Conservation (phyloP, 805 yeast species). For the Wickerhamomyces ciferrii region DNA sequence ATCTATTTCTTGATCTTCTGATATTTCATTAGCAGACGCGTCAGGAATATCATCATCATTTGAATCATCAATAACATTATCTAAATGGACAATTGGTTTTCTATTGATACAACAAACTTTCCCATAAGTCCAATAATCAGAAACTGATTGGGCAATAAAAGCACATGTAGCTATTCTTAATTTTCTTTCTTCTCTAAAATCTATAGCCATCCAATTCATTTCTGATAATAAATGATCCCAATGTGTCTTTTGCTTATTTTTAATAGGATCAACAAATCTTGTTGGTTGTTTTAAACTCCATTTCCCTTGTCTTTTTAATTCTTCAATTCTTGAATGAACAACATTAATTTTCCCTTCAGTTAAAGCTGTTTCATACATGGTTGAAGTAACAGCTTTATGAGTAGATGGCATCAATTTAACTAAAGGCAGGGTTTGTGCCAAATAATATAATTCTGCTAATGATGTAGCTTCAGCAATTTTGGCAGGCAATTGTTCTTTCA, state of each 20-base stretch:
- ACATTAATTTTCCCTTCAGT: constrained; percentile 91
- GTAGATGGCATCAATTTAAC: constrained; percentile 77
- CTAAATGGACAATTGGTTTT: constrained; percentile 34
- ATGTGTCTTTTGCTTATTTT: constrained; percentile 41
- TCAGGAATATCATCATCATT: constrained; percentile 8
- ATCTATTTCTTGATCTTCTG: constrained; percentile 8
- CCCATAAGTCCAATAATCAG: constrained; percentile 77
- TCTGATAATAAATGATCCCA: constrained; percentile 76
- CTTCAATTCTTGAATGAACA: constrained; percentile 86
- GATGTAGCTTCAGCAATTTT: constrained; percentile 56
- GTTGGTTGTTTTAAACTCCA: constrained; percentile 91
- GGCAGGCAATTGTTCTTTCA: constrained; percentile 49
- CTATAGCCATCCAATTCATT: constrained; percentile 78
- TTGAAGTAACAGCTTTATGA: constrained; percentile 82
- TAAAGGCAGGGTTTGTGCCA: constrained; percentile 84
- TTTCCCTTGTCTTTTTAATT: constrained; percentile 75
- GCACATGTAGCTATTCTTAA: constrained; percentile 67
- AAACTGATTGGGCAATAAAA: constrained; percentile 63
- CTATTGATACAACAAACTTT: constrained; percentile 58
- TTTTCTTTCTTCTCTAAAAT: constrained; percentile 65
- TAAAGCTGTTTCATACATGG: constrained; percentile 76
- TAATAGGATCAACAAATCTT: constrained; percentile 58
- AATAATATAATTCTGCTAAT: constrained; percentile 78
- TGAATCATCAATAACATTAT: constrained; percentile 6
- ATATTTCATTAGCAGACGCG: constrained; percentile 8